A percentile compares a stretch with the other conserved stretches of the same genome.
Conservation (phyloP, 441 rosid genomes). For the Gossypium davidsonii region DNA sequence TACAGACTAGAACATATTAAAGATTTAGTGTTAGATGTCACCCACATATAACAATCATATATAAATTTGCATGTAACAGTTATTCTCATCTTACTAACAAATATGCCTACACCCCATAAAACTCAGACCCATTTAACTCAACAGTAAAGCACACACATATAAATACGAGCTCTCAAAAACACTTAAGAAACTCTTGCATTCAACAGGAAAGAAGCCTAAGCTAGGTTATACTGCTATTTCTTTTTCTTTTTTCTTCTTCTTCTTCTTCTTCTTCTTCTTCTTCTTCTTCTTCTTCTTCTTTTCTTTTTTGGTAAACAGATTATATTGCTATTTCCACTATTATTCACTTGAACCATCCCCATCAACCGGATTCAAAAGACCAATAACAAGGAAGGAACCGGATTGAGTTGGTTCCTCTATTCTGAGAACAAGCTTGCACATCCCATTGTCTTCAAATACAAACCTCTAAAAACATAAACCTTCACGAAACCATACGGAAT, state of each 20-base stretch:
- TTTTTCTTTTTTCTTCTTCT: not conserved
- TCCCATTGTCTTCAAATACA: constrained; percentile 17
- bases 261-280: not conserved
- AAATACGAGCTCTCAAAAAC: not conserved
- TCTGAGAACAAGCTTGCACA: constrained; percentile 23
- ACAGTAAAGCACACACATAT: not conserved
- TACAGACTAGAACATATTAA: not conserved
- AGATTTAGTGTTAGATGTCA: not conserved
- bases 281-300: no score
- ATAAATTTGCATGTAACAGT: not conserved
- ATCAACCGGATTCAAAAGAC: constrained; percentile 33
- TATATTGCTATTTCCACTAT: constrained; percentile 11
- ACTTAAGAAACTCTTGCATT: not conserved
- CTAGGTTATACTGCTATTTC: not conserved
- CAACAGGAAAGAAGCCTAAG: not conserved
- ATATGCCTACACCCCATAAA: not conserved
- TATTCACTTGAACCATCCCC: constrained; percentile 20
- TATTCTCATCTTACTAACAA: not conserved
- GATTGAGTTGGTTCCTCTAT: constrained; percentile 12
- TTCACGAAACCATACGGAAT: constrained; percentile 10
- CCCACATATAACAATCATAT: not conserved
- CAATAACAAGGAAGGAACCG: constrained; percentile 13
- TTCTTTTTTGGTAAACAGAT: no score
- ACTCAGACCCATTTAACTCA: not conserved
- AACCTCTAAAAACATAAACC: constrained; percentile 8